Base-by-base conservation (phyloP, 805 yeast genomes). In the Candida nemodendra region DNA sequence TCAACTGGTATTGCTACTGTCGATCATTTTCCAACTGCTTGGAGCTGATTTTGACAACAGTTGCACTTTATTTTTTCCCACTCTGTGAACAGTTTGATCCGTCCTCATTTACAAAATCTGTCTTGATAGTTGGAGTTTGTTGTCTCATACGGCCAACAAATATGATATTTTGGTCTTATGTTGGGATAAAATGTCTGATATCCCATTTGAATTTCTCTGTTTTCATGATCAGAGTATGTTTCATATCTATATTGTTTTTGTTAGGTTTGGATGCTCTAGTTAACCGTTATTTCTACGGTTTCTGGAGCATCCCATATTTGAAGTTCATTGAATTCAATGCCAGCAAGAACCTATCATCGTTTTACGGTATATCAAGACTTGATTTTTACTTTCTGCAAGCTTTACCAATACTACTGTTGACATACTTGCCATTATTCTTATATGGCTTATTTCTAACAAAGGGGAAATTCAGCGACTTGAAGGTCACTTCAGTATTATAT, bases 101-200 rank as follows among this genome's bases (percentile, higher is more conserved):
- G 12, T 12, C 9, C 8, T 4, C 27, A 2, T 32, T 29, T 18
- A 9, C 36, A 15, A 8, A 3, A 12, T 32, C 50, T 4, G 59
- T 84, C 32, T 31, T 59, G 0, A 54, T 81, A 22, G 93, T 87
- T 0, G 71, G 78, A 1, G 24, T 78, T 2, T 68, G 86, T 16
- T 83, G 90, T 49, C 63, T 88, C 0, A 74, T 88, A 6, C 69
- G 99, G 41, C 98, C 99, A 0, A 87, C 95, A 0, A 89, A 86
- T 57, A 83, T 72, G 0, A 51, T 90, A 1, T 63, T 89, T 3
- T 93, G 99, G 99, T 22, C 72, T 0, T 64, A 71, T 18, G 59
- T 85, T 16, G 95, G 93, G 0, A 26, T 57, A 0, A 50, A 56
- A 17, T 34, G 66, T 9, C 34, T 68, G 1, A 1, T 37, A 15